Conservation (phyloP, 108 stramenopile species). For the Chaetoceros tenuissimus region DNA sequence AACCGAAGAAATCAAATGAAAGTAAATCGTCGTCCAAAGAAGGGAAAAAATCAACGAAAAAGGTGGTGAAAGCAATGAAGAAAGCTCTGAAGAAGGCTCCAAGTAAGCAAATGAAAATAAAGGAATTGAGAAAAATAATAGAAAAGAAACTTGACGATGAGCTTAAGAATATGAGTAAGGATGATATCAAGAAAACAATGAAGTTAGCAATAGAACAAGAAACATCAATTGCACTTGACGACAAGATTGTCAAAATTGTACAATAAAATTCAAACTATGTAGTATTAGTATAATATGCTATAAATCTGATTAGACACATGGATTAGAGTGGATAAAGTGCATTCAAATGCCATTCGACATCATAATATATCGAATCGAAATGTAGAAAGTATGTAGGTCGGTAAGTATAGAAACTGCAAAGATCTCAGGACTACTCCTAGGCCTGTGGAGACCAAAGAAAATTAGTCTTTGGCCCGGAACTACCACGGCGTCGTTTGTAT, state of each 20-base stretch:
- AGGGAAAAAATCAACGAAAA: slow-evolving; percentile 16
- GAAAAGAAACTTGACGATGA: slow-evolving; percentile 18
- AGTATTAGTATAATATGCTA: too few species aligned
- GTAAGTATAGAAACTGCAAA: too few species aligned
- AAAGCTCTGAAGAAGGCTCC: slow-evolving; percentile 70
- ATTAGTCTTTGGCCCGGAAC: too few species aligned
- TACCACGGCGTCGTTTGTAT: too few species aligned
- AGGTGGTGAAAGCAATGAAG: slow-evolving; percentile 44
- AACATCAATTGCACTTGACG: neutral
- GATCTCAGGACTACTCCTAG: too few species aligned
- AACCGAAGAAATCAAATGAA: slow-evolving; percentile 15
- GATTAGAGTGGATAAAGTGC: too few species aligned
- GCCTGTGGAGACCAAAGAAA: too few species aligned
- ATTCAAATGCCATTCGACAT: too few species aligned
- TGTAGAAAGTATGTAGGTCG: too few species aligned
- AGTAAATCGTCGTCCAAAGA: slow-evolving; percentile 29
- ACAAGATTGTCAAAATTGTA: neutral
- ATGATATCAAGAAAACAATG: neutral
- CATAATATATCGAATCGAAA: too few species aligned
- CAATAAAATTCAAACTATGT: too few species aligned
- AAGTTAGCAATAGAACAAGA: neutral
- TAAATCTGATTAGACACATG: too few species aligned
- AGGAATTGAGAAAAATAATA: slow-evolving; percentile 38
- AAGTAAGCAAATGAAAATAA: slow-evolving; percentile 48
- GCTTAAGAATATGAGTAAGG: neutral